Evolutionary conservation across 106 monocot species (phyloP).

Genomic region (Hemerocallis citrina): DNA sequence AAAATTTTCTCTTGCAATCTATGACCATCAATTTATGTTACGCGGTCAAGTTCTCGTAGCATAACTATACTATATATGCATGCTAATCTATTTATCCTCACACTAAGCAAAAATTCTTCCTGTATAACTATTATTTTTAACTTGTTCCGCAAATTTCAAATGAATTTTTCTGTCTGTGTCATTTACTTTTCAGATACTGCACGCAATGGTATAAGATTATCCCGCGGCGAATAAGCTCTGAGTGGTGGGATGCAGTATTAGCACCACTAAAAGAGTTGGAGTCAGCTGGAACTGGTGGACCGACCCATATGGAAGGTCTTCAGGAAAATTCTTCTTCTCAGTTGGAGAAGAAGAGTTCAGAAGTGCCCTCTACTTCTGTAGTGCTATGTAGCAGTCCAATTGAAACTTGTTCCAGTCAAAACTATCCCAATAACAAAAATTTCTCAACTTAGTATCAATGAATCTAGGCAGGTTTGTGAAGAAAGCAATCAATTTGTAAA

Average conservation of each 20-base stretch:
- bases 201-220: conserved; percentile 91
- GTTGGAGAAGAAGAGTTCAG: conserved; percentile 2
- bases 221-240: conserved; percentile 38
- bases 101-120: too few relatives aligned
- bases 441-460: background rate
- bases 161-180: conserved; percentile 2
- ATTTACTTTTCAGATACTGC: conserved; percentile 63
- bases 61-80: too few relatives aligned
- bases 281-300: conserved; percentile 31
- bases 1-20: too few relatives aligned
- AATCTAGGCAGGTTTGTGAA: conserved; percentile 6
- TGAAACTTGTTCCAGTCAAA: conserved; percentile 10
- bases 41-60: too few relatives aligned
- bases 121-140: background rate
- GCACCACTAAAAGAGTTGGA: conserved; percentile 68
- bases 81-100: too few relatives aligned
- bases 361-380: conserved; percentile 4
- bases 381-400: background rate
- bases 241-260: conserved; percentile 84
- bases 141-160: background rate
- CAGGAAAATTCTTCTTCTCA: conserved; percentile 9
- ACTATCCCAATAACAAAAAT: conserved; percentile 3
- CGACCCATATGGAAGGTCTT: conserved; percentile 15
- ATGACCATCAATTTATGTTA: too few relatives aligned
- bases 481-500: too few relatives aligned